Base-by-base conservation (phyloP, 2,329 filamentous ascomycete species). In the Teratosphaeria viscida region DNA sequence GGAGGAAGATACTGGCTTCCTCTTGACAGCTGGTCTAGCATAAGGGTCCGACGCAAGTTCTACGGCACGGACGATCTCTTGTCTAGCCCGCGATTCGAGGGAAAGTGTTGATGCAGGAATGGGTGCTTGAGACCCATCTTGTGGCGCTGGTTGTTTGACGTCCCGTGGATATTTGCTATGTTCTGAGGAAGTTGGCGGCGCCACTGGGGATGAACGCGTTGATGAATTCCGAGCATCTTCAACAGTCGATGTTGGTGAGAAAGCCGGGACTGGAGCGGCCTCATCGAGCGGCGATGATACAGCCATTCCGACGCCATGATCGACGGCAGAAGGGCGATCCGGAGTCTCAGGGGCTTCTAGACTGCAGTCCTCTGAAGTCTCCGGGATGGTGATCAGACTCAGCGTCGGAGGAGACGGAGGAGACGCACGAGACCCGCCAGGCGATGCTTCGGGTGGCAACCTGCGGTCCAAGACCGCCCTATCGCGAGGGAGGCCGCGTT, bases 401-500 rank as follows among this genome's bases (percentile, higher is more conserved):
- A 49, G 43, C 19, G 16, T 10, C 8, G 43, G 19, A 19, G 19
- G 43, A 23, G 5, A 49, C 10, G 3, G 19, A 19, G 19, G 43
- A 23, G 5, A 49, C 10, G 3, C 19, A 10, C 6, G 19, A 49
- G 43, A 19, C n/a, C 43, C 43, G 19, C 43, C 19, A 23, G n/a
- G 8, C 23, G n/a, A 23, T 49, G 43, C 19, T n/a, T 49, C n/a
- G n/a, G 5, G 8, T 19, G 23, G 43, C 19, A n/a, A 2, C 26
- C 16, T 49, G 19, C 16, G 43, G 5, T 49, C 16, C 5, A 19
- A n/a, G 11, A 19, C n/a, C 23, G n/a, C 16, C 43, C n/a, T 23
- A 5, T 49, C 43, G 16, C 43, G 43, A 49, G 27, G 52, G 5
- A 61, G 34, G 5, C 61, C 59, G 23, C 39, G 54, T 35, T 63